These are phyloP conservation scores for Cyberlindnera galapagoensis DNA, from an alignment of 805 yeast species.

Conservation along the genomic window DNA sequence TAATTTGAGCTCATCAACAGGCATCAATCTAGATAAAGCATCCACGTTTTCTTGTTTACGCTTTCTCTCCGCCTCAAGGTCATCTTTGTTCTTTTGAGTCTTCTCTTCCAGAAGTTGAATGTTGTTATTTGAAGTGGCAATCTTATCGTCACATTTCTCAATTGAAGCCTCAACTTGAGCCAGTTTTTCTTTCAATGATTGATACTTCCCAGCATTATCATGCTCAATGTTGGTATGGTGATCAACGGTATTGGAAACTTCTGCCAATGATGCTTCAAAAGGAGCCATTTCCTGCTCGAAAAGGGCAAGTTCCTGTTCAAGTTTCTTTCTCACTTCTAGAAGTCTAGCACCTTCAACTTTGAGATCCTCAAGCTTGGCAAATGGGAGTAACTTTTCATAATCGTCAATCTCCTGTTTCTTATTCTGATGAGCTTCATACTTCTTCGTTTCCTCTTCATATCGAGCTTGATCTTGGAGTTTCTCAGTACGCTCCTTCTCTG, in stretches of 20 bases:
- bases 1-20: conserved; percentile 5
- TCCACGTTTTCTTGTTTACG: conserved; percentile 17
- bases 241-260: conserved; percentile 22
- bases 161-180: conserved; percentile 29
- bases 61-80: conserved; percentile 33
- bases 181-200: conserved; percentile 15
- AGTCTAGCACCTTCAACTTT: conserved; percentile 12
- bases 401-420: conserved; percentile 39
- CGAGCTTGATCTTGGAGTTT: conserved; percentile 27
- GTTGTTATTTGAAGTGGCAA: not conserved
- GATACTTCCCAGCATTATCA: conserved; percentile 20
- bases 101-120: conserved; percentile 1
- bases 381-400: conserved; percentile 43
- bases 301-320: conserved; percentile 23
- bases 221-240: conserved; percentile 23
- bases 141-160: conserved; percentile 19
- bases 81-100: conserved; percentile 26
- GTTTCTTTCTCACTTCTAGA: conserved; percentile 23
- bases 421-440: conserved; percentile 38
- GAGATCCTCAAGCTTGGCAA: conserved; percentile 39
- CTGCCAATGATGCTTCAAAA: conserved; percentile 15
- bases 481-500: conserved; percentile 12
- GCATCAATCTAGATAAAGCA: conserved; percentile 1
- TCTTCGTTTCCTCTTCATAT: conserved; percentile 43
- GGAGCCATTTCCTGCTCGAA: conserved; percentile 21